Base-by-base conservation (phyloP, 441 rosid species). In the Pelargonium fulgidum region DNA sequence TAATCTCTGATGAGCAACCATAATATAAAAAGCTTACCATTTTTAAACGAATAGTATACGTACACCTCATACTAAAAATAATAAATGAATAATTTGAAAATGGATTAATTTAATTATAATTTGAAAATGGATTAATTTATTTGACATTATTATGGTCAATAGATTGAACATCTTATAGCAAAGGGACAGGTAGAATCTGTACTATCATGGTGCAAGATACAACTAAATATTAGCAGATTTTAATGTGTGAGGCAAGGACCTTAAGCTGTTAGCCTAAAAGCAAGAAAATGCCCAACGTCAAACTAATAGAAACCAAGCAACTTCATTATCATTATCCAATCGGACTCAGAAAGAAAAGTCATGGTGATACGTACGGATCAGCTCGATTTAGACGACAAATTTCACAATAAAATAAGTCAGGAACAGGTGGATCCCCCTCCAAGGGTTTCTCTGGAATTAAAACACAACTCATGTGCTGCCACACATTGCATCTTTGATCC, bases 401-500 rank as follows among this genome's bases (percentile, higher is more conserved):
- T 82, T 95, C 99, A 75, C 99, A 95, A 70, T 85, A 92, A 80
- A 88, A 95, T 66, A 81, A 44, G 41, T 95, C 91, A n/a, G 97
- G 97, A 82, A 81, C 56, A 47, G 80, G 86, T n/a, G 79, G 85
- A 81, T 16, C 83, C 62, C 85, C 88, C 66, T 95, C 96, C 76
- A 71, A 71, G 26, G 90, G 85, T 74, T 87, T 92, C 75, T 92
- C 97, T 16, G 96, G 89, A 74, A 90, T 74, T 66, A 88, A 56
- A 73, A 95, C 96, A 77, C 99, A 95, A 50, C 79, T 80, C 73
- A 92, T 77, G 73, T 95, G 99, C 70, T 95, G 93, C 99, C 95
- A 88, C 19, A 85, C 87, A 17, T 73, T 85, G 74, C 99, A 95
- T 75, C 81, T 84, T 7, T 75, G 83, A 76, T 85, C 98, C 78